phyloP scores from a whole-genome alignment of 2,329 filamentous ascomycete genomes.

The Arthrobotrys iridis region DNA sequence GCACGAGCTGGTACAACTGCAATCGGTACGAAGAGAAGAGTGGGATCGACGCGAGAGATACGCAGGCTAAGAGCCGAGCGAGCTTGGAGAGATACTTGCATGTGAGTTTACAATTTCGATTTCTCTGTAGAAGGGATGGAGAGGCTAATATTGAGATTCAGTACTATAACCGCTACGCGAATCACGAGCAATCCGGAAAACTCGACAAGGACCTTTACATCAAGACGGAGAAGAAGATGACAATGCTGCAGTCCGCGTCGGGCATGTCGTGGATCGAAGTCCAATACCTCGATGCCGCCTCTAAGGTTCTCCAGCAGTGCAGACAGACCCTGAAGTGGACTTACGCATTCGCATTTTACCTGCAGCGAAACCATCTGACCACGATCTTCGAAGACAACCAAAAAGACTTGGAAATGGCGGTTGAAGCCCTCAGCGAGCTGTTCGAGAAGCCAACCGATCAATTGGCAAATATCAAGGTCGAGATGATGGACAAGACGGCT shows the following conservation, averaged over 20 bases:
- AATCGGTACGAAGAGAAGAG: slow-evolving; percentile 97
- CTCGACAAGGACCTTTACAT: slow-evolving; percentile 94
- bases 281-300: slow-evolving; percentile 92
- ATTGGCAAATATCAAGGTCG: slow-evolving; percentile 85
- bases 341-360: slow-evolving; percentile 97
- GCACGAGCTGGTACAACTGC: slow-evolving; percentile 99
- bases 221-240: slow-evolving; percentile 99
- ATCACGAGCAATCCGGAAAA: slow-evolving; percentile 97
- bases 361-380: slow-evolving; percentile 93
- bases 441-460: slow-evolving; percentile 96
- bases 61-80: slow-evolving; percentile 87
- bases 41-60: slow-evolving; percentile 86
- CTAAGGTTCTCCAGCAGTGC: slow-evolving; percentile 91
- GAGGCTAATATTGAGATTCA: slow-evolving; percentile 64
- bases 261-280: slow-evolving; percentile 99
- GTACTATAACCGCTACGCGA: slow-evolving; percentile 99
- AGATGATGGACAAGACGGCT: slow-evolving; percentile 97
- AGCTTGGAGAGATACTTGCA: slow-evolving; percentile 89
- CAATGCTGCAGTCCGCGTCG: slow-evolving; percentile 88
- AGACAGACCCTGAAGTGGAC: slow-evolving; percentile 99
- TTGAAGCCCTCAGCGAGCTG: slow-evolving; percentile 97
- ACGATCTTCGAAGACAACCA: slow-evolving; percentile 99
- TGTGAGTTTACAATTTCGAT: slow-evolving; percentile 47
- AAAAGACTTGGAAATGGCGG: slow-evolving; percentile 95
- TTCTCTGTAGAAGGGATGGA: neutral